A percentile compares a stretch with the other conserved stretches of the same genome.
phyloP scores from a whole-genome alignment of 768 basidiomycete species.

The Calocybe indica region DNA sequence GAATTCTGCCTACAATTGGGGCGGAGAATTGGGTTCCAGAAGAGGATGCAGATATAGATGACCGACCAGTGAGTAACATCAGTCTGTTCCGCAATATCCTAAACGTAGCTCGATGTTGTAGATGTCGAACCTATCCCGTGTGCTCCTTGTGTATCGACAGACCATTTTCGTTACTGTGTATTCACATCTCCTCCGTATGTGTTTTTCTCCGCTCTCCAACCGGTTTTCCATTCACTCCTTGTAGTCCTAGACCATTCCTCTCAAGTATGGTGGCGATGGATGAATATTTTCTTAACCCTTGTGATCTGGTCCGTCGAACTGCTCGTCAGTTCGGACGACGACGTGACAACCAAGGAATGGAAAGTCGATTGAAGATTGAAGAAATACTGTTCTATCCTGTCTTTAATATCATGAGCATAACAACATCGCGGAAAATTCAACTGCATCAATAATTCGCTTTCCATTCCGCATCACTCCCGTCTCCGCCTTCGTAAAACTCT shows the following conservation, averaged over 20 bases:
- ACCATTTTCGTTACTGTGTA: slow-evolving; percentile 83
- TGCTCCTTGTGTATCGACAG: slow-evolving; percentile 79
- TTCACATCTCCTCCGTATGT: slow-evolving; percentile 78
- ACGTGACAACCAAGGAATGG: slow-evolving; percentile 61
- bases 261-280: slow-evolving; percentile 94
- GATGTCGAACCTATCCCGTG: slow-evolving; percentile 71
- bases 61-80: slow-evolving; percentile 53
- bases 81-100: neutral
- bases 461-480: slow-evolving; percentile 61
- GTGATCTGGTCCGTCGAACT: slow-evolving; percentile 81
- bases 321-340: slow-evolving; percentile 72
- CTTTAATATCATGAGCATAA: neutral
- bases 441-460: slow-evolving; percentile 47
- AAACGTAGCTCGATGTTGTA: slow-evolving; percentile 21
- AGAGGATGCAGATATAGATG: slow-evolving; percentile 53
- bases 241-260: slow-evolving; percentile 82
- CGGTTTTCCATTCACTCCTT: slow-evolving; percentile 1
- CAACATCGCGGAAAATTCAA: neutral
- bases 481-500: slow-evolving; percentile 75
- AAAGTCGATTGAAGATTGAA: slow-evolving; percentile 56
- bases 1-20: slow-evolving; percentile 80
- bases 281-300: slow-evolving; percentile 83
- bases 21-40: slow-evolving; percentile 75
- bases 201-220: slow-evolving; percentile 10
- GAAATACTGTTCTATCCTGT: neutral